Evolutionary conservation across 495 filamentous ascomycete species (phyloP).

Genomic region (Acidomyces sp.): DNA sequence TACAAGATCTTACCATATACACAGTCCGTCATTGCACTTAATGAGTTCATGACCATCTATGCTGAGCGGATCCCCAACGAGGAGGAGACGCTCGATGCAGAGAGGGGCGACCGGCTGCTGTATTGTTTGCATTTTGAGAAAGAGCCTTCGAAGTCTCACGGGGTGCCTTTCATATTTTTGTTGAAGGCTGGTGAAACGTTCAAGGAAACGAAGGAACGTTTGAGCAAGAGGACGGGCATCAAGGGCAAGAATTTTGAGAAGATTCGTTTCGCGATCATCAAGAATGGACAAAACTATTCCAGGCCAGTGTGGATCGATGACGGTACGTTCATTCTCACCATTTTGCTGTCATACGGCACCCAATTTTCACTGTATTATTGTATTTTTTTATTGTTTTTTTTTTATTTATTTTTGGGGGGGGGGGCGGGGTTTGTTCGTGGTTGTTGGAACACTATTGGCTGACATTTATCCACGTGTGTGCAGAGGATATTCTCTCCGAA

Average conservation of each 20-base stretch:
- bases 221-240: slow-evolving; percentile 80
- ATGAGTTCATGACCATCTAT: slow-evolving; percentile 72
- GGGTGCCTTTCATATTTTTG: slow-evolving; percentile 83
- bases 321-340: too few relatives aligned
- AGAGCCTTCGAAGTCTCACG: slow-evolving; percentile 63
- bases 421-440: not conserved
- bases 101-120: slow-evolving; percentile 44
- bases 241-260: slow-evolving; percentile 98
- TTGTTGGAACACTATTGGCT: slow-evolving; percentile 18
- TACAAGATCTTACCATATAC: slow-evolving; percentile 56
- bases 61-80: slow-evolving; percentile 74
- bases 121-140: slow-evolving; percentile 83
- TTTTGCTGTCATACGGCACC: too few relatives aligned
- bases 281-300: slow-evolving; percentile 48
- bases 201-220: slow-evolving; percentile 76
- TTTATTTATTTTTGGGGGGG: not conserved
- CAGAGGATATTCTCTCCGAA: slow-evolving; percentile 77
- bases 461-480: not conserved
- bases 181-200: slow-evolving; percentile 81
- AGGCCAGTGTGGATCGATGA: slow-evolving; percentile 74
- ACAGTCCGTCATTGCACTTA: slow-evolving; percentile 55
- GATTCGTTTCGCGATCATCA: slow-evolving; percentile 85
- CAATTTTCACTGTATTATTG: too few relatives aligned
- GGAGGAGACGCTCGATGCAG: slow-evolving; percentile 38
- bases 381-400: not conserved